Evolutionary conservation across 2,329 filamentous ascomycete genomes (phyloP).

Genomic region (Emmonsiellopsis sp.): DNA sequence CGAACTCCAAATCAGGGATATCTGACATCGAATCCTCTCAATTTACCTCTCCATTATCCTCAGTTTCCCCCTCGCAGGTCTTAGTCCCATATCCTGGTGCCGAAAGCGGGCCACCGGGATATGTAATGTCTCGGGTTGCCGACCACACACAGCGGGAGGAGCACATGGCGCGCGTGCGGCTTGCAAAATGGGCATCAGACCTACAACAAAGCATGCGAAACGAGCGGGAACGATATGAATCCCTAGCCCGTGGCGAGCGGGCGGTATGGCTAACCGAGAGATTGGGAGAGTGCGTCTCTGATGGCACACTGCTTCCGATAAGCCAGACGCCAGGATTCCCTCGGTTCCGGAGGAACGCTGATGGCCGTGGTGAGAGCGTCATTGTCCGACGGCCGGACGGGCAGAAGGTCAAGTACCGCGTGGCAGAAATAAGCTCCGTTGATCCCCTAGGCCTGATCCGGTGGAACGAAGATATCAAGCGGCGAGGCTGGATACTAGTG

Average conservation of each 20-base stretch:
- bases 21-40: slow-evolving; percentile 11
- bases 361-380: slow-evolving; percentile 13
- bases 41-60: slow-evolving; percentile 16
- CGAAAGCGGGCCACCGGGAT: slow-evolving; percentile 32
- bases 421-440: slow-evolving; percentile 38
- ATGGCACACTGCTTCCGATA: slow-evolving; percentile 52
- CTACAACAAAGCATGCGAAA: slow-evolving; percentile 66
- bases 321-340: slow-evolving; percentile 27
- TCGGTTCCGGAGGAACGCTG: slow-evolving; percentile 17
- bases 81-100: slow-evolving; percentile 17
- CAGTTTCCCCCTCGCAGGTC: slow-evolving; percentile 18
- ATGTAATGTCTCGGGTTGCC: slow-evolving; percentile 51
- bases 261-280: slow-evolving; percentile 60
- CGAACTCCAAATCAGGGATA: slow-evolving; percentile 7
- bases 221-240: slow-evolving; percentile 61
- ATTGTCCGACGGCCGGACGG: slow-evolving; percentile 17
- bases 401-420: slow-evolving; percentile 24
- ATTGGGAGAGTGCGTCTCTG: slow-evolving; percentile 56
- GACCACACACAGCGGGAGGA: slow-evolving; percentile 53
- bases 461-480: slow-evolving; percentile 56
- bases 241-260: slow-evolving; percentile 52
- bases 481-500: slow-evolving; percentile 56
- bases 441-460: slow-evolving; percentile 74
- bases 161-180: slow-evolving; percentile 54
- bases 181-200: slow-evolving; percentile 75